Conservation (phyloP, 1,284 basidiomycete genomes). For the Lentinula novae-zelandiae region DNA sequence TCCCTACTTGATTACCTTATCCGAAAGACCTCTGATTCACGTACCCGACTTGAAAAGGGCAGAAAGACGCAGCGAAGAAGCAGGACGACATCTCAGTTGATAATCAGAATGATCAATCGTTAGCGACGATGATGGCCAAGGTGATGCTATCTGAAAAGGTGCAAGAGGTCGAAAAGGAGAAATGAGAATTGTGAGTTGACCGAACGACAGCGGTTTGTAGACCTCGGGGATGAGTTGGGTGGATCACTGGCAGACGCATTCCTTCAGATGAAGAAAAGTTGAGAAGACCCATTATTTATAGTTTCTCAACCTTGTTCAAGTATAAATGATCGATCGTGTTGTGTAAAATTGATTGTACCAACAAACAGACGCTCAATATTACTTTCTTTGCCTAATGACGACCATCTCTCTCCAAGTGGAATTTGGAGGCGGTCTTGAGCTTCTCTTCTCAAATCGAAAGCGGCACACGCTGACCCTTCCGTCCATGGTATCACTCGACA, state of each 20-base stretch:
- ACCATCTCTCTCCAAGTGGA: conserved; percentile 36
- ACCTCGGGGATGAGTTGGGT: no score
- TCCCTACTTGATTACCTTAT: background rate
- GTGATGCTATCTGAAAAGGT: conserved; percentile 3
- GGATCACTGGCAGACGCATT: no score
- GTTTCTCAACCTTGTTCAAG: no score
- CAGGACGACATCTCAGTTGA: conserved; percentile 10
- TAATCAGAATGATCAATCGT: background rate
- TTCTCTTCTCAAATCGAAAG: conserved; percentile 72
- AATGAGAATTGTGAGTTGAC: background rate
- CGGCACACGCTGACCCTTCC: conserved; percentile 64
- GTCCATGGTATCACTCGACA: conserved; percentile 32
- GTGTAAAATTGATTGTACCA: no score
- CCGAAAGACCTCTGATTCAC: background rate
- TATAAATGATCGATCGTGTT: no score
- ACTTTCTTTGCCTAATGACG: background rate
- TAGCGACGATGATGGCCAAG: conserved; percentile 8
- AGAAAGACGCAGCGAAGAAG: conserved; percentile 7
- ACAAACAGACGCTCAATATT: conserved; percentile 29
- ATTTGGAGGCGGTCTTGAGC: conserved; percentile 80
- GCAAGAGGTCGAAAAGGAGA: background rate
- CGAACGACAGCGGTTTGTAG: no score
- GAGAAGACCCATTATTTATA: no score
- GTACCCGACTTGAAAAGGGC: background rate
- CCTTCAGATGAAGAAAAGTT: no score